Evolutionary conservation across 2,329 filamentous ascomycete species (phyloP).

Genomic region (Colletotrichum sp.): DNA sequence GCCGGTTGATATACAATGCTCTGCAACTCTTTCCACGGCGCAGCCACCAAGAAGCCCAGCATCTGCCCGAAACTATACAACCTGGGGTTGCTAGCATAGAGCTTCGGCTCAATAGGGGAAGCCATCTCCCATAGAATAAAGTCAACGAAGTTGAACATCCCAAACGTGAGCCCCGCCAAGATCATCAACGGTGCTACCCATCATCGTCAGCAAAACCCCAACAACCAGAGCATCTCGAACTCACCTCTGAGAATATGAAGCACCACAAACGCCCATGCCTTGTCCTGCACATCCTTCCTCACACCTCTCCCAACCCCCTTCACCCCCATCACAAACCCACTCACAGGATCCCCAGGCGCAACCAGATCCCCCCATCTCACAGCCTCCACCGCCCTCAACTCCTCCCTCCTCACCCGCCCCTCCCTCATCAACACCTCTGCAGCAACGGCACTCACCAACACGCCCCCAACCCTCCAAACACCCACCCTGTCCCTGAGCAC

Average conservation of each 20-base stretch:
- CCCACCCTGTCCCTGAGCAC: background rate
- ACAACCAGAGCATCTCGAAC: background rate
- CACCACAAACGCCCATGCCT: background rate
- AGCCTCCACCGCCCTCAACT: background rate
- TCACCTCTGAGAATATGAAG: constrained; percentile 14
- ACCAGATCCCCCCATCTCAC: constrained; percentile 19
- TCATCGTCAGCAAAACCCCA: background rate
- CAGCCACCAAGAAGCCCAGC: constrained; percentile 3
- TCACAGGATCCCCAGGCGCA: constrained; percentile 14
- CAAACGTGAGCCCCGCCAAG: constrained; percentile 2
- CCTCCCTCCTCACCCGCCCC: background rate
- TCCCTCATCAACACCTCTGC: constrained; percentile 6
- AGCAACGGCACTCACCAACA: constrained; percentile 7
- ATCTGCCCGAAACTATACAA: constrained; percentile 6
- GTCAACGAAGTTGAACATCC: constrained; percentile 17
- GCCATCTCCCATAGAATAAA: constrained; percentile 12
- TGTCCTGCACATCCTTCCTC: background rate
- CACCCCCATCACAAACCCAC: background rate
- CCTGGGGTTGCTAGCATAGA: constrained; percentile 15
- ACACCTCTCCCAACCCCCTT: background rate
- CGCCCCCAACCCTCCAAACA: background rate
- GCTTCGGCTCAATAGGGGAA: constrained; percentile 3
- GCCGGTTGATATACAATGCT: background rate
- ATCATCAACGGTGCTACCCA: constrained; percentile 9
- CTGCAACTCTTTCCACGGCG: background rate